Percentiles rank a stretch among this genome's conserved stretches.
Evolutionary conservation across 1,284 basidiomycete species (phyloP).

Genomic region (Heliocybe sulcata): DNA sequence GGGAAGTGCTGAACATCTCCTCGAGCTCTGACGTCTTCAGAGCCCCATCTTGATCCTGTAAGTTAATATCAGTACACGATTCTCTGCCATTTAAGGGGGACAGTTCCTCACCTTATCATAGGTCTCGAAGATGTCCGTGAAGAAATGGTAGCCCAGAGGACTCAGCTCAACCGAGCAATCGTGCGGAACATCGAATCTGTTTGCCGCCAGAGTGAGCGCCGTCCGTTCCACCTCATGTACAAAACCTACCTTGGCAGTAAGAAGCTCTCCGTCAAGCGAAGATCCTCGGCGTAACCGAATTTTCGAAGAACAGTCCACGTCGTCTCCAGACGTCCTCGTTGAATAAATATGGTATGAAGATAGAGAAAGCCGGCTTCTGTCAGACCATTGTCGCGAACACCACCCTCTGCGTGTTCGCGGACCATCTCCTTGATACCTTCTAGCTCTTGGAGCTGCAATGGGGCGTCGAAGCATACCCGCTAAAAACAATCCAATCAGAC

Average conservation of each 20-base stretch:
- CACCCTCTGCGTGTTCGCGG: conserved; percentile 62
- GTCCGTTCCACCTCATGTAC: background rate
- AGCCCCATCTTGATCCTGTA: conserved; percentile 90
- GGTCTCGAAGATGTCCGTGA: conserved; percentile 95
- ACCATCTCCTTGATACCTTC: conserved; percentile 90
- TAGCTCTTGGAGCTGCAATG: conserved; percentile 87
- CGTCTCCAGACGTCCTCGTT: conserved; percentile 92
- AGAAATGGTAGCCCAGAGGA: conserved; percentile 92
- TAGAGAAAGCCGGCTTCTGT: conserved; percentile 94
- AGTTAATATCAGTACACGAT: conserved; percentile 3
- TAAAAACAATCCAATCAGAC: conserved; percentile 22
- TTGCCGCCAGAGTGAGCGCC: background rate
- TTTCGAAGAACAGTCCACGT: conserved; percentile 96
- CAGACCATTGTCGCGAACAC: conserved; percentile 69
- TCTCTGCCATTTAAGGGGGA: background rate
- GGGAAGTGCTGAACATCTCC: conserved; percentile 89
- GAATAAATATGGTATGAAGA: conserved; percentile 96
- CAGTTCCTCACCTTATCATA: conserved; percentile 77
- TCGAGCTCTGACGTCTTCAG: conserved; percentile 82
- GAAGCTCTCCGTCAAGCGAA: conserved; percentile 85
- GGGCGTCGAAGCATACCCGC: conserved; percentile 93
- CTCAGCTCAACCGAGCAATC: conserved; percentile 96
- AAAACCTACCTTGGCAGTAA: conserved; percentile 69
- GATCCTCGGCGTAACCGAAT: conserved; percentile 94
- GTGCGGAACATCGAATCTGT: conserved; percentile 84